These are phyloP conservation scores for Camellia sinensis DNA, from an alignment of 148 eudicot species.

Conservation along the genomic window DNA sequence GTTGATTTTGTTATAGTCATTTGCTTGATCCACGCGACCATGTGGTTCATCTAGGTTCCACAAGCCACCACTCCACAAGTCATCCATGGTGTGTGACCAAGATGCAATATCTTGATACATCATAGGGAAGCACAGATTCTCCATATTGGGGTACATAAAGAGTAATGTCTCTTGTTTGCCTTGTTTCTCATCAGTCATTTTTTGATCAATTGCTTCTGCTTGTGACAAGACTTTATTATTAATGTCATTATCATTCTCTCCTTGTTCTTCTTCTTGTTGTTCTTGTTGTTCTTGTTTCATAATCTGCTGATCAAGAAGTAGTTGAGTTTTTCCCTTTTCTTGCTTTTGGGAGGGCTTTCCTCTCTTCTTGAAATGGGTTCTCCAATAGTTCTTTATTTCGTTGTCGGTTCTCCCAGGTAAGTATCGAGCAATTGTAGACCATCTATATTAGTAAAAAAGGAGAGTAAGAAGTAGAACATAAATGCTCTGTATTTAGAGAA, in stretches of 20 bases:
- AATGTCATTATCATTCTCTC: not conserved
- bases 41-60: conserved; percentile 34
- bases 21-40: not conserved
- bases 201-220: not conserved
- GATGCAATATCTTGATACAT: conserved; percentile 18
- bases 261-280: not conserved
- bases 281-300: not conserved
- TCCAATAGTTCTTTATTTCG: conserved; percentile 59
- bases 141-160: conserved; percentile 12
- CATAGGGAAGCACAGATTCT: conserved; percentile 20
- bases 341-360: conserved; percentile 24
- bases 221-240: not conserved
- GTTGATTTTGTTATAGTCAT: conserved; percentile 15
- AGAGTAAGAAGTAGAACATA: not conserved
- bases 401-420: conserved; percentile 62
- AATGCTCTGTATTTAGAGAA: too few species aligned
- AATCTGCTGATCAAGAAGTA: not conserved
- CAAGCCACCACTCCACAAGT: conserved; percentile 28
- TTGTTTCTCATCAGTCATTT: not conserved
- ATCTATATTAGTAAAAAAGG: conserved; percentile 21
- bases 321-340: conserved; percentile 26
- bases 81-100: conserved; percentile 27
- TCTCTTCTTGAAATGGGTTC: conserved; percentile 63
- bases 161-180: not conserved
- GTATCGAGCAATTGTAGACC: conserved; percentile 65